These are phyloP conservation scores for Macrophomina pseudophaseolina DNA, from an alignment of 2,329 filamentous ascomycete genomes.

Conservation along the genomic window DNA sequence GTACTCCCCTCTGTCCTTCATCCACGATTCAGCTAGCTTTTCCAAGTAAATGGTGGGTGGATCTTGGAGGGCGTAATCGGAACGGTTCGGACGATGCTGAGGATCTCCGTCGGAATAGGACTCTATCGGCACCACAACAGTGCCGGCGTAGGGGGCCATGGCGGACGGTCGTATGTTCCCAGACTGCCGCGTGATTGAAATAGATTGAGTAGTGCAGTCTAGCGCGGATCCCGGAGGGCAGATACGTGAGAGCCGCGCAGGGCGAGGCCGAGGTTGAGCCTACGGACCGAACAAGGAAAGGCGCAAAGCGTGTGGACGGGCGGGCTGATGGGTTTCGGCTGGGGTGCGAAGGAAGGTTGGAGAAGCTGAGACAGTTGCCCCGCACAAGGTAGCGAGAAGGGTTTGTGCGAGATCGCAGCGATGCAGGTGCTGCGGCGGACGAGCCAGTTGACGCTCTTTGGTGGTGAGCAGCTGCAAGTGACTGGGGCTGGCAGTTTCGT, in stretches of 20 bases:
- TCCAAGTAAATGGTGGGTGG: slow-evolving; percentile 50
- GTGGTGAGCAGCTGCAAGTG: background rate
- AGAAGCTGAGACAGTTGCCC: background rate
- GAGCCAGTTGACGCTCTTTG: slow-evolving; percentile 2
- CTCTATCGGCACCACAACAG: background rate
- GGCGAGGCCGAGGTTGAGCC: slow-evolving; percentile 16
- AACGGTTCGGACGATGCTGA: slow-evolving; percentile 42
- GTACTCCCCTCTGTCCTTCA: slow-evolving; percentile 47
- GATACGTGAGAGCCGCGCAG: background rate
- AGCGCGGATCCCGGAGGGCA: background rate
- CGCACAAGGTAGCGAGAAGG: background rate
- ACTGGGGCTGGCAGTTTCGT: background rate
- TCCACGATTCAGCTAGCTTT: slow-evolving; percentile 56
- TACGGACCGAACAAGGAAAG: slow-evolving; percentile 1
- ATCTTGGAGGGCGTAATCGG: slow-evolving; percentile 43
- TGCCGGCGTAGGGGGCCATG: slow-evolving; percentile 7
- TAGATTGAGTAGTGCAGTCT: background rate
- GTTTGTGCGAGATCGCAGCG: background rate
- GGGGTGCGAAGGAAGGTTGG: background rate
- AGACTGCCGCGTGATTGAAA: background rate
- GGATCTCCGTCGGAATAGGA: slow-evolving; percentile 44
- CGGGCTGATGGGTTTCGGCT: background rate
- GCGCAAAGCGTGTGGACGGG: background rate
- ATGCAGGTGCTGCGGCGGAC: background rate
- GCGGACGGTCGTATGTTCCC: background rate